phyloP scores from a whole-genome alignment of 495 filamentous ascomycete species.

The Saxophila tyrrhenica region DNA sequence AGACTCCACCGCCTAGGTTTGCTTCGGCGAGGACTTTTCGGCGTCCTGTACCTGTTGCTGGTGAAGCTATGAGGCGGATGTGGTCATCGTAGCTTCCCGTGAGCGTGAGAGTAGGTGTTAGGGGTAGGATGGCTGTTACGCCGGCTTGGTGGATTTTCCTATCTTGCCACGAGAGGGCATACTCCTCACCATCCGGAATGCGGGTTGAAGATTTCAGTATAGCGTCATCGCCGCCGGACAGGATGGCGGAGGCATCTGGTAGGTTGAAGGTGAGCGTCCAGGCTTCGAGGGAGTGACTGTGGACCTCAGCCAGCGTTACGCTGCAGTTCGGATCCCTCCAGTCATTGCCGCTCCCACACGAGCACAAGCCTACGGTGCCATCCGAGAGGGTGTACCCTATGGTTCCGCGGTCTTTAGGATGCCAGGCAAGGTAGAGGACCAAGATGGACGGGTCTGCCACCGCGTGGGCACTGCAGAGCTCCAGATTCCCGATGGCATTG shows the following conservation, averaged over 20 bases:
- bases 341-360: not conserved
- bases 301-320: not conserved
- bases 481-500: slow-evolving; percentile 8
- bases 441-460: slow-evolving; percentile 43
- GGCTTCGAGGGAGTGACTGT: slow-evolving; percentile 44
- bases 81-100: slow-evolving; percentile 91
- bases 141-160: slow-evolving; percentile 60
- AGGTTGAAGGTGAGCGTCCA: slow-evolving; percentile 49
- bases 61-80: slow-evolving; percentile 44
- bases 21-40: slow-evolving; percentile 47
- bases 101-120: slow-evolving; percentile 48
- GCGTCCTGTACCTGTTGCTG: not conserved
- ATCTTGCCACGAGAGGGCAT: slow-evolving; percentile 25
- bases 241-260: slow-evolving; percentile 25
- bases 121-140: slow-evolving; percentile 74
- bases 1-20: slow-evolving; percentile 76
- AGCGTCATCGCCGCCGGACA: slow-evolving; percentile 63
- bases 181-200: slow-evolving; percentile 14
- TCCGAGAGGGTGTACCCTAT: slow-evolving; percentile 61
- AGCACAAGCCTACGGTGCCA: slow-evolving; percentile 37
- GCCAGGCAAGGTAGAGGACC: slow-evolving; percentile 62
- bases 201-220: slow-evolving; percentile 16
- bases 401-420: slow-evolving; percentile 37
- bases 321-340: not conserved
- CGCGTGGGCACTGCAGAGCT: slow-evolving; percentile 27